Base-by-base conservation (phyloP, 805 yeast species). In the Brettanomyces nanus region DNA sequence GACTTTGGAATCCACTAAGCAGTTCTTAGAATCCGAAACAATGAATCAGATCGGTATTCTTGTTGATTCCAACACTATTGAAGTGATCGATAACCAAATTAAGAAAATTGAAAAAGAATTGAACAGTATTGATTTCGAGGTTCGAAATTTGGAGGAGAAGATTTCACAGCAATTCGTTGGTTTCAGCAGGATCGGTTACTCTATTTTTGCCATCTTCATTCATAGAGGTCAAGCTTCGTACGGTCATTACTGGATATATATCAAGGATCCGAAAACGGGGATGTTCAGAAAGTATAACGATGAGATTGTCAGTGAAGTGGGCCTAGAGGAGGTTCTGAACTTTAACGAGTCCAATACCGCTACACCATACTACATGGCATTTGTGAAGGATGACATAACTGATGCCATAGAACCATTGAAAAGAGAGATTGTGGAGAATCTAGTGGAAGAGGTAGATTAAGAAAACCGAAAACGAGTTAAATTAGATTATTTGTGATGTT, bases 181-280 rank as follows among this genome's bases (percentile, higher is more conserved):
- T 6, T 73, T 82, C 60, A 71, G 68, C 36, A 61, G 68, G 35
- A 69, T 80, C 21, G 95, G 89, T 0, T 92, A 90, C 59, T 70
- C 84, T 0, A 68, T 92, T 10, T 90, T 89, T 63, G 95, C 97
- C 0, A 79, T 90, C 5, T 92, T 92, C 54, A 86, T 92, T 34
- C 98, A 92, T 58, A 68, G 96, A 36, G 98, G 98, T 5, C 94
- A 87, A 51, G 97, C 96, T 1, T 79, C 86, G 36, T 90, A 85
- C 53, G 98, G 98, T 2, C 98, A 92, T 59, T 92, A 92, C 59
- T 92, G 97, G 97, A 75, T 90, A 14, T 92, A 90, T 55, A 89
- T 92, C 44, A 76, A 74, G 42, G 97, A 92, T 58, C 74, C 77
- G 3, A 70, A 70, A 44, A 67, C 69, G 15, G 70, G 73, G 21